These are phyloP conservation scores for Funneliformis geosporum DNA, from an alignment of 192 early-diverging fungal genomes.

Conservation along the genomic window DNA sequence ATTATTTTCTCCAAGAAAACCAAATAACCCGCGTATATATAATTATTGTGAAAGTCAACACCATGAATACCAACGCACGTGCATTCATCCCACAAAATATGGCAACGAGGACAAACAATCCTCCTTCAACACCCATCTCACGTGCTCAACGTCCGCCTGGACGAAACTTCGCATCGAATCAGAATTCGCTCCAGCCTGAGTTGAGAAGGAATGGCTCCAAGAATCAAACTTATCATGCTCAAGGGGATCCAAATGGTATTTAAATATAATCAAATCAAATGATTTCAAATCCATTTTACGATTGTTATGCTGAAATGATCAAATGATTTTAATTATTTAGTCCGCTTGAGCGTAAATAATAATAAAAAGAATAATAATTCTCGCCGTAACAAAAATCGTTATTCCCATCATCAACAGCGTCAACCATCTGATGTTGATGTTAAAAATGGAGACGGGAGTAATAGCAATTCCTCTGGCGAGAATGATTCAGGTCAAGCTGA, in stretches of 20 bases:
- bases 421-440: neutral
- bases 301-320: neutral
- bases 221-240: neutral
- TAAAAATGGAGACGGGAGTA: neutral
- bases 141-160: constrained; percentile 2
- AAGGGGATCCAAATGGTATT: constrained; percentile 14
- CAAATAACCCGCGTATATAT: constrained; percentile 14
- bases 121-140: neutral
- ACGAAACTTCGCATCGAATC: neutral
- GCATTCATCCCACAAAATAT: constrained; percentile 20
- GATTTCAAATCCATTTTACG: neutral
- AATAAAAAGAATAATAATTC: neutral
- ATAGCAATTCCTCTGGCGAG: neutral
- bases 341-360: neutral
- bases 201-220: neutral
- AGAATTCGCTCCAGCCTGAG: constrained; percentile 25
- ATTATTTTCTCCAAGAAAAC: constrained; percentile 28
- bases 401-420: neutral
- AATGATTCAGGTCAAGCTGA: neutral
- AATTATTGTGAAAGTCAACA: constrained; percentile 8
- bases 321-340: neutral
- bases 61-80: constrained; percentile 28
- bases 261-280: neutral
- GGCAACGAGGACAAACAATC: neutral
- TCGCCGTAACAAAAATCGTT: constrained; percentile 1